A percentile compares a stretch with the other conserved stretches of the same genome.
phyloP scores from a whole-genome alignment of 805 yeast species.

The Danielia oregonensis region DNA sequence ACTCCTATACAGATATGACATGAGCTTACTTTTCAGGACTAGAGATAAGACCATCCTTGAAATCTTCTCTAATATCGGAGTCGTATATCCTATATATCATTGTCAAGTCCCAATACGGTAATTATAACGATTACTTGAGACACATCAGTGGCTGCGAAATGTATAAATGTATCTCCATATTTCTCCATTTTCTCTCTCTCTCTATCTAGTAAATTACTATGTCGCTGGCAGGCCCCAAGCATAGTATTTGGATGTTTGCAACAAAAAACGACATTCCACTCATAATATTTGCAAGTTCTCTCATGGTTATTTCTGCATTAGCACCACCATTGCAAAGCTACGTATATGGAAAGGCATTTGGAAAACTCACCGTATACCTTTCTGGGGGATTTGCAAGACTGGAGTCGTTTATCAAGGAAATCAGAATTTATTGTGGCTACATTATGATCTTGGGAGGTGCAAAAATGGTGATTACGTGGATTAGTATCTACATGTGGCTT shows the following conservation, averaged over 20 bases:
- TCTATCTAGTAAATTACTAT: no score
- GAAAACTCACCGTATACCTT: slow-evolving; percentile 25
- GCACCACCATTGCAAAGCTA: slow-evolving; percentile 57
- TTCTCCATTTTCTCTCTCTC: no score
- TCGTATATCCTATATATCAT: no score
- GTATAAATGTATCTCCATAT: no score
- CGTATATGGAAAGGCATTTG: slow-evolving; percentile 62
- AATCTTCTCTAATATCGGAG: no score
- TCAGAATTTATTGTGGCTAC: slow-evolving; percentile 25
- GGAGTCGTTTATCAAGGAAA: slow-evolving; percentile 19
- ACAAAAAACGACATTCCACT: not conserved
- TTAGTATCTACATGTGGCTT: slow-evolving; percentile 61
- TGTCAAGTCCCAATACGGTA: no score
- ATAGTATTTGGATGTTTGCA: not conserved
- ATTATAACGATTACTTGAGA: no score
- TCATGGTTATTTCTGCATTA: not conserved
- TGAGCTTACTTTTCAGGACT: no score
- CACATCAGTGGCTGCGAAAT: no score
- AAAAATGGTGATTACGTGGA: slow-evolving; percentile 41
- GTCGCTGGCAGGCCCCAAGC: no score
- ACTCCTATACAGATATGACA: no score
- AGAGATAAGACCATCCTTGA: no score
- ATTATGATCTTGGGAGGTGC: slow-evolving; percentile 32
- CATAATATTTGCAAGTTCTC: not conserved
- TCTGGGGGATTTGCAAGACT: slow-evolving; percentile 24